These are phyloP conservation scores for Quercus dentata DNA, from an alignment of 306 rosid genomes.

Conservation along the genomic window DNA sequence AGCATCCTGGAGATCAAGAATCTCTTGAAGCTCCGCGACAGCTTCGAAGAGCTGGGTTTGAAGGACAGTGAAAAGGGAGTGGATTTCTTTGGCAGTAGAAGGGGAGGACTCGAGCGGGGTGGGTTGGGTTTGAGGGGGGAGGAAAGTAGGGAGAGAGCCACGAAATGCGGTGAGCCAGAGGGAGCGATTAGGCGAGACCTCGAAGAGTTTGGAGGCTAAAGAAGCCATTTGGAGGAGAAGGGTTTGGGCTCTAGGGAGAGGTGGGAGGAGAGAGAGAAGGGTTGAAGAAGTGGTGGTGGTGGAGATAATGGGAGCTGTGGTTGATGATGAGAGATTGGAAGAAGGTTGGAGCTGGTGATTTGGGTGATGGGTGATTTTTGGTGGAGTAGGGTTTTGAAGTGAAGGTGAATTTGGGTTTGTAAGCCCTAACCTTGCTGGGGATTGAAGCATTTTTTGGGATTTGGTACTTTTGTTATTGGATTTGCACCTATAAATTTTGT, in stretches of 20 bases:
- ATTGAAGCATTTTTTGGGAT: constrained; percentile 29
- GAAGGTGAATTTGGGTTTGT: constrained; percentile 78
- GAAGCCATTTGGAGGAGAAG: constrained; percentile 86
- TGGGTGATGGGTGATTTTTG: constrained; percentile 60
- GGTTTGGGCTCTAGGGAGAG: constrained; percentile 85
- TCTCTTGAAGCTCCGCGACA: constrained; percentile 89
- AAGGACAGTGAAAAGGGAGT: constrained; percentile 54
- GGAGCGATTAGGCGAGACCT: constrained; percentile 69
- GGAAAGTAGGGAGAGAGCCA: constrained; percentile 74
- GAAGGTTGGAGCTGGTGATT: constrained; percentile 25
- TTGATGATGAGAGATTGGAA: not conserved
- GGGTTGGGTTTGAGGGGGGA: constrained; percentile 52
- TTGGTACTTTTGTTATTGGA: not conserved
- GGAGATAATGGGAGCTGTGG: not conserved
- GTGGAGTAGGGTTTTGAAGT: constrained; percentile 65
- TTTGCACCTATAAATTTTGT: not conserved
- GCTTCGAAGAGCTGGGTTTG: constrained; percentile 87
- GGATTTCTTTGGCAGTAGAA: constrained; percentile 65
- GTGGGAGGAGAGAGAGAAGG: constrained; percentile 80
- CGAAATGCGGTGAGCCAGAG: constrained; percentile 75
- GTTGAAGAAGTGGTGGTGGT: constrained; percentile 39
- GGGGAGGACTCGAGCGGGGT: constrained; percentile 46
- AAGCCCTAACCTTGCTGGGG: constrained; percentile 87
- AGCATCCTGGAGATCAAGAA: constrained; percentile 78
- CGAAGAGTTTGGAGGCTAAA: constrained; percentile 67